These are phyloP conservation scores for Solanum habrochaites DNA, from an alignment of 257 asterid genomes.

Conservation along the genomic window DNA sequence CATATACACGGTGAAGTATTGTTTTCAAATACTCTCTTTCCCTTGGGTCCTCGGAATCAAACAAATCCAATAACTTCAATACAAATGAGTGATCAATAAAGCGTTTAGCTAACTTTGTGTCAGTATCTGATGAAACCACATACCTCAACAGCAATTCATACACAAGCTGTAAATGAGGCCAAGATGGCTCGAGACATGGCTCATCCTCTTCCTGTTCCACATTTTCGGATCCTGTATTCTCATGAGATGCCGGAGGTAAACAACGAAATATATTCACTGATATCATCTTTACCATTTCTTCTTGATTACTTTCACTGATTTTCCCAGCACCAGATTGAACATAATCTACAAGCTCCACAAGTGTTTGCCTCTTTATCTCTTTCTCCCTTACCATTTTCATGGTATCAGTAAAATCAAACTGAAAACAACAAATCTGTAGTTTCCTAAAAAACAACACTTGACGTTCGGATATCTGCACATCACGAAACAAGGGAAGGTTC, in stretches of 20 bases:
- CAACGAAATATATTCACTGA: slow-evolving; percentile 54
- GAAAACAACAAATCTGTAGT: slow-evolving; percentile 47
- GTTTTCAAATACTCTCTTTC: slow-evolving; percentile 88
- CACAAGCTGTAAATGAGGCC: slow-evolving; percentile 71
- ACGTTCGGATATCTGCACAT: slow-evolving; percentile 48
- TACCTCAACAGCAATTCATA: slow-evolving; percentile 66
- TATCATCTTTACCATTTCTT: slow-evolving; percentile 65
- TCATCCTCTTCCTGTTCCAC: slow-evolving; percentile 66
- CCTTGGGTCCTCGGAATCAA: slow-evolving; percentile 78
- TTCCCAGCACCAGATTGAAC: slow-evolving; percentile 47
- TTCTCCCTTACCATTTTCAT: slow-evolving; percentile 47
- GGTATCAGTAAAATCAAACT: slow-evolving; percentile 43
- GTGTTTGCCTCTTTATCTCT: slow-evolving; percentile 54
- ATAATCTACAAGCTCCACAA: slow-evolving; percentile 61
- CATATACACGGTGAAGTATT: slow-evolving; percentile 70
- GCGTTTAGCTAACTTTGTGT: slow-evolving; percentile 57
- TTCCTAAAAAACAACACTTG: slow-evolving; percentile 47
- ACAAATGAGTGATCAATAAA: slow-evolving; percentile 69
- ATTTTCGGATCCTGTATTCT: slow-evolving; percentile 44
- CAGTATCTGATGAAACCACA: slow-evolving; percentile 57
- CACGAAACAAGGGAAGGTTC: slow-evolving; percentile 48
- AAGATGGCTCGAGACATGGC: slow-evolving; percentile 50
- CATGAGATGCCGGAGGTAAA: slow-evolving; percentile 55
- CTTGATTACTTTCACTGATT: slow-evolving; percentile 51
- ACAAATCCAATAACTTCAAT: slow-evolving; percentile 55